A percentile compares a stretch with the other conserved stretches of the same genome.
Conservation (phyloP, 1,139 yeast species). For the Hyphopichia buzzinii region DNA sequence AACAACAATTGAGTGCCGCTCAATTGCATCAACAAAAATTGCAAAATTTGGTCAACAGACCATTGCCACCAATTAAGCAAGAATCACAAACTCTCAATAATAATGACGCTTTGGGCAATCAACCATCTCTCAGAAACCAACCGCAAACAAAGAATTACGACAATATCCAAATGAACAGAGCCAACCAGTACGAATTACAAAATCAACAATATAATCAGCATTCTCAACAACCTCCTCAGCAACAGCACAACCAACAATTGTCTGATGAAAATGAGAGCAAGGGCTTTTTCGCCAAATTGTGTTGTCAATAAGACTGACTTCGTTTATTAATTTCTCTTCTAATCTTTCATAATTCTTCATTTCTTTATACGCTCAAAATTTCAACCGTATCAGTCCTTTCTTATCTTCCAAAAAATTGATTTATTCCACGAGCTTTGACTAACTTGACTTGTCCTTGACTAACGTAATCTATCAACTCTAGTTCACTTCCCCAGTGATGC, state of each 20-base stretch:
- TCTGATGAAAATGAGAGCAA: constrained; percentile 35
- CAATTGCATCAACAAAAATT: constrained; percentile 51
- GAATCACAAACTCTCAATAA: constrained; percentile 25
- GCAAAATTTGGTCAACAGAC: constrained; percentile 51
- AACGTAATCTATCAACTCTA: no score
- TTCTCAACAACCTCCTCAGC: constrained; percentile 8
- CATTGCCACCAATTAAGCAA: constrained; percentile 51
- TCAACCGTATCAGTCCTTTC: neutral
- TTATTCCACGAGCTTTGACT: no score
- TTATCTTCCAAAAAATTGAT: no score
- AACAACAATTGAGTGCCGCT: constrained; percentile 37
- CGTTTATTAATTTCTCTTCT: neutral
- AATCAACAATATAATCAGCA: constrained; percentile 7
- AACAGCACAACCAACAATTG: constrained; percentile 9
- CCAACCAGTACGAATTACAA: constrained; percentile 8
- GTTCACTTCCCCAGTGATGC: no score
- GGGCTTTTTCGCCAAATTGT: constrained; percentile 46
- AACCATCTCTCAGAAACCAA: constrained; percentile 14
- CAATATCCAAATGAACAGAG: constrained; percentile 5
- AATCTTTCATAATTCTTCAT: neutral
- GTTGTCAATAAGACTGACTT: constrained; percentile 44
- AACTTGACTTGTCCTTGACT: no score
- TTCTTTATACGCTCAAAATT: neutral
- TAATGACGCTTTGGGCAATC: constrained; percentile 7
- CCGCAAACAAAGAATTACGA: constrained; percentile 18